Base-by-base conservation (phyloP, 768 basidiomycete genomes). In the Hericium alpestre region DNA sequence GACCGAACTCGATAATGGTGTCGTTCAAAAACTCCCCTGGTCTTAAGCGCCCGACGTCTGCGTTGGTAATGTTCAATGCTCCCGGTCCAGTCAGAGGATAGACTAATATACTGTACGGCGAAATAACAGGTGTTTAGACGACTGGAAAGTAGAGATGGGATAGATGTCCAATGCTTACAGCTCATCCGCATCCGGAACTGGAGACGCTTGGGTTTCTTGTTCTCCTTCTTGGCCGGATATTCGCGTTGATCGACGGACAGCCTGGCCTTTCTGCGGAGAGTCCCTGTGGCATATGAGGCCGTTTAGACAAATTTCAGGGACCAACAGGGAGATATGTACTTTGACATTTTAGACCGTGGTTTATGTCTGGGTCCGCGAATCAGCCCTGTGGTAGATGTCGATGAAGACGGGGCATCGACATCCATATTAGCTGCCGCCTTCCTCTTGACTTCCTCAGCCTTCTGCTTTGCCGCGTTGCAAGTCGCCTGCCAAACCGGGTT, bases 1-100 rank as follows among this genome's bases (percentile, higher is more conserved):
- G 76, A 3, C 92, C 94, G 63, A 94, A 96, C 66, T 99, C 96
- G 32, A 98, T 93, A 38, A 99, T 73, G 0, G 91, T 96, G 71
- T 99, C 96, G 66, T 99, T 99, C 51, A 99, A 76, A 67, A 86
- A 98, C 67, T 95, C 90, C 37, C 82, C 83, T 0, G 86, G 84
- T 53, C 81, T 72, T 37, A 97, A 69, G 10, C 95, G 83, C 55
- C 74, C 74, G 25, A 86, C 70, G 64, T 98, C 96, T 22, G 83
- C 85, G 43, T 79, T 77, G 13, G 86, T 93, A 63, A 99, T 79
- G 60, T 85, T 87, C 40, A 98, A 81, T 2, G 86, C 85, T 8
- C 90, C 88, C 15, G 80, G 77, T 3, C 79, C 77, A 47, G 78
- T 25, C 12, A 37, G 80, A 25, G 90, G 90, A 67, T 88, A 93